Evolutionary conservation across 163 green algal species (phyloP).

Genomic region (Scenedesmus sp.): DNA sequence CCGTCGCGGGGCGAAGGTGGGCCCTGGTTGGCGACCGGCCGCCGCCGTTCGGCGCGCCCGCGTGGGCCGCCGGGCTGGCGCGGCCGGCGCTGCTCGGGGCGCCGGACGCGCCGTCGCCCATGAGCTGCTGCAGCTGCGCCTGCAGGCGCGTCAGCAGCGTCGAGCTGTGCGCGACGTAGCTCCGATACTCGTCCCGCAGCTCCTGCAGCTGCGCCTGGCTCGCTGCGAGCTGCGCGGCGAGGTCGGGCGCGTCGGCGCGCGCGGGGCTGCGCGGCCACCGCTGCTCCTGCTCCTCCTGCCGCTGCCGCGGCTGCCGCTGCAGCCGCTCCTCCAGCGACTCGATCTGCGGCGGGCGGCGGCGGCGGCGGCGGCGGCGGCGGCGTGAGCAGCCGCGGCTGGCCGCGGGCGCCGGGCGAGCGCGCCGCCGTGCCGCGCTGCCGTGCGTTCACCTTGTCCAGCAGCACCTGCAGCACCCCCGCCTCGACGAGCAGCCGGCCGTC

Average conservation of each 20-base stretch:
- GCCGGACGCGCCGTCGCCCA: conserved; percentile 1
- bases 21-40: background rate
- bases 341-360: background rate
- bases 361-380: background rate
- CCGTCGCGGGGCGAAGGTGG: background rate
- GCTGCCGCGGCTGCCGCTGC: background rate
- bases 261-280: too few species aligned
- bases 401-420: background rate
- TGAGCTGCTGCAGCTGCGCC: conserved; percentile 37
- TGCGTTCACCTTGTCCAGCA: conserved; percentile 32
- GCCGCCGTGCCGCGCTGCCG: background rate
- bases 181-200: conserved; percentile 18
- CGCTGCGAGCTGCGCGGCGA: background rate
- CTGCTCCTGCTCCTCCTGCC: background rate
- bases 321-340: conserved; percentile 5
- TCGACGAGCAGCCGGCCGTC: background rate
- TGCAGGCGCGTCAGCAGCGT: conserved; percentile 27
- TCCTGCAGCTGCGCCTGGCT: conserved; percentile 7
- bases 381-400: background rate
- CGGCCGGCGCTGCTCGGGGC: background rate
- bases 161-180: conserved; percentile 37
- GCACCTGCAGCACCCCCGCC: conserved; percentile 15
- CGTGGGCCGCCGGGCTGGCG: background rate
- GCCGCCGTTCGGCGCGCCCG: background rate
- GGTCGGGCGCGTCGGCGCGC: too few species aligned